Evolutionary conservation across 2,329 filamentous ascomycete genomes (phyloP), one percentile per base, ranked within the genome.

Genomic region (Neopestalotiopsis rosae): DNA sequence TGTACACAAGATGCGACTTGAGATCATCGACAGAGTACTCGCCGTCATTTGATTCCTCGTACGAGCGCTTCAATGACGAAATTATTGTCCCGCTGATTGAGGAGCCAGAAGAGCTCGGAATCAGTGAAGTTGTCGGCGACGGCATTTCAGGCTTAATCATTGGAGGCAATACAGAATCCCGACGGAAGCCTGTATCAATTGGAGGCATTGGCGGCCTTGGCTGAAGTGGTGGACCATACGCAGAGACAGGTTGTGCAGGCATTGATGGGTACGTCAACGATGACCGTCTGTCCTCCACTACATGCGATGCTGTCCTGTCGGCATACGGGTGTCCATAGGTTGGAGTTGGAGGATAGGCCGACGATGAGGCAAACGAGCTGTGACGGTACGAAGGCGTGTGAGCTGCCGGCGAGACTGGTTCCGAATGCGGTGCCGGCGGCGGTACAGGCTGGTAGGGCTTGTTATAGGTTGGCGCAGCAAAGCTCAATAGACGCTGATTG

Each of bases 331-430:
- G 52, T n/a, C 52, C 7, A 42, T 67, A 67, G 20, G 65, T 67
- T 10, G 65, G 52, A 5, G 65, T 67, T 1, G 65, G 34, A 12
- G 65, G 65, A 38, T 67, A 61, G 3, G 65, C 34, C 9, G 64
- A 34, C 12, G 65, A 12, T 34, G 45, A 17, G 24, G 62, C 42
- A 14, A 67, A 67, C n/a, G 65, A 67, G 30, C 14, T 75, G 75
- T 49, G 76, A 74, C 34, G 73, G 73, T 66, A 77, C 74, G 2
- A 71, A 69, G 28, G 71, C 9, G 42, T 74, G 24, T 52, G 52
- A 9, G 56, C 52, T 14, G 66, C 65, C 12, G 68, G 68, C 17
- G 65, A 67, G 24, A 67, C 62, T 24, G 66, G 68, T 20, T 69
- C 68, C 14, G 68, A 69, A 13, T 58, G 30, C 12, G 65, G 68